Base-by-base conservation (phyloP, 768 basidiomycete genomes). In the Kwoniella sp. region DNA sequence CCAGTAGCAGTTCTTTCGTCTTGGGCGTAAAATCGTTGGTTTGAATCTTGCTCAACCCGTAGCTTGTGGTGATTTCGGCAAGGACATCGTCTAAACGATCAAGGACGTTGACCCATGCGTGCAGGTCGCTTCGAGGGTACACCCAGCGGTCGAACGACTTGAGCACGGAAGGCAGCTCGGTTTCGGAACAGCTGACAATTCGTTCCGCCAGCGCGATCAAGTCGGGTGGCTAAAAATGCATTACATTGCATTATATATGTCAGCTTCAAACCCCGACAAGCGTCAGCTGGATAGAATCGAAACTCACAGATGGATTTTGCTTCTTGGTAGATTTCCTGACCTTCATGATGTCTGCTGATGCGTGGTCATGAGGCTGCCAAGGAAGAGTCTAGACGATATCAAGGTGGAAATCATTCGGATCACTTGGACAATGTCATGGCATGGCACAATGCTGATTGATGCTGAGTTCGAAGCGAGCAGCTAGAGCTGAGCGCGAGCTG, bases 121-220 rank as follows among this genome's bases (percentile, higher is more conserved):
- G 93, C 66, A 99, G 86, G 84, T 99, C 96, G 61, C 93, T 93
- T 68, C 96, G 87, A 37, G 93, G 92, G 89, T 92, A 98, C 79
- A 86, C 89, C 96, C 96, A 99, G 3, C 84, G 80, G 72, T 89
- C 86, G 74, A 94, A 88, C 66, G 85, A 81, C 31, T 85, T 81
- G 63, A 98, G 84, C 63, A 88, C 84, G 55, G 86, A 81, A 2
- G 88, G 83, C 29, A 98, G 84, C 69, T 92, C 87, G 45, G 91
- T 86, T 64, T 87, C 88, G 2, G 87, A 82, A 3, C 89, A 88
- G 65, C 84, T 84, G 51, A 86, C 76, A 30, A 96, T 84, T 70
- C 84, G 88, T 62, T 84, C 82, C 71, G 96, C 90, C 76, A 96
- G 87, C 74, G 89, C 87, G 69, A 86, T 87, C 63, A 97, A 74